Evolutionary conservation across 176 grass and related monocot species (phyloP).

Genomic region (Cenchrus americanus): DNA sequence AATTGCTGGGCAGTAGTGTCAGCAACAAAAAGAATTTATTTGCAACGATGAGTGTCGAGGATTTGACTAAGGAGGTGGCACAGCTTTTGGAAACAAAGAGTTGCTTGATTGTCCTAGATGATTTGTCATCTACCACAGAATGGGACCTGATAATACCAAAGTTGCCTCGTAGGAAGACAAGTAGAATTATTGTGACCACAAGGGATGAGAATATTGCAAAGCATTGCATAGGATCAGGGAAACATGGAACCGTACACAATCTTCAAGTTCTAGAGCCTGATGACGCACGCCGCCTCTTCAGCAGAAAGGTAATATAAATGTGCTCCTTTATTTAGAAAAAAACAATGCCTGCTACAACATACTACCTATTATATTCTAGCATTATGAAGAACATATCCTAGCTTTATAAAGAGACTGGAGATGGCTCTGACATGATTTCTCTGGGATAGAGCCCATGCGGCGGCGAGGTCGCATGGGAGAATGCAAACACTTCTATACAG

Average conservation of each 20-base stretch:
- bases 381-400: too few relatives aligned
- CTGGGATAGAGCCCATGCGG: too few relatives aligned
- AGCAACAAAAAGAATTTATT: not conserved
- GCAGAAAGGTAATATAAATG: not conserved
- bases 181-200: conserved; percentile 6
- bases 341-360: too few relatives aligned
- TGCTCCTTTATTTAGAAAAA: too few relatives aligned
- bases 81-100: not conserved
- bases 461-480: too few relatives aligned
- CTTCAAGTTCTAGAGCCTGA: not conserved
- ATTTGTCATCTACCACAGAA: not conserved
- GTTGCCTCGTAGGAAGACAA: not conserved
- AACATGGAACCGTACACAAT: not conserved
- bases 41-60: not conserved
- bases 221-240: not conserved
- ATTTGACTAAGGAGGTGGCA: not conserved
- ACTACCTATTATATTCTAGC: too few relatives aligned
- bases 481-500: too few relatives aligned
- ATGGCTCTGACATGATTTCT: too few relatives aligned
- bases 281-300: not conserved
- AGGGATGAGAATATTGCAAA: not conserved
- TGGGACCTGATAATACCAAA: not conserved
- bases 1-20: not conserved
- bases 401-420: too few relatives aligned
- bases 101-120: conserved; percentile 28